Base-by-base conservation (phyloP, 495 filamentous ascomycete species). In the Aspergillus bridgeri region DNA sequence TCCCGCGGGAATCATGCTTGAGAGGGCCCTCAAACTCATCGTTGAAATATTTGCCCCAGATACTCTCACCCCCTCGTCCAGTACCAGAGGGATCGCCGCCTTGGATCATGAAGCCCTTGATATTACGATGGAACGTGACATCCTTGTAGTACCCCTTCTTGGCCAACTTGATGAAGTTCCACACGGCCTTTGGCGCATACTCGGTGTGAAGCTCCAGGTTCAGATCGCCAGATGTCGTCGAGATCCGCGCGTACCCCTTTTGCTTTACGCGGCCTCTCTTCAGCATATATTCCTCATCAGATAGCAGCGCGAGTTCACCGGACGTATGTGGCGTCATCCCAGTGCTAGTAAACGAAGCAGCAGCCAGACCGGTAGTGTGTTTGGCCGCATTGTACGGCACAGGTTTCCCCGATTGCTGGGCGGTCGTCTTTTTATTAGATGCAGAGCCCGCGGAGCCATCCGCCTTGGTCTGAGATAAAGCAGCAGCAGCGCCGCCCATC, bases 101-200 rank as follows among this genome's bases (percentile, higher is more conserved):
- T 68, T 99, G 94, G 56, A 98, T 89, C 94, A 99, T 99, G 71
- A 99, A 99, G 58, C 89, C 91, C 23, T 83, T 82, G 65, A 99
- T 96, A 68, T 91, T 95, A 51, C 94, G 86, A 70, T 99, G 94
- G 67, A 98, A 98, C 20, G 79, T 62, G 7, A 95, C 83, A 65
- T 79, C 81, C 47, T 82, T 84, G 76, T 97, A 99, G 74, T 96
- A 96, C 1, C 93, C 95, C 57, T 85, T 88, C 65, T 96, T 89
- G 9, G 92, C 83, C 8, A 99, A 79, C 51, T 89, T 86, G 44
- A 94, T 81, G 71, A 99, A 98, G 71, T 99, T 99, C 89, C 91
- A 99, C 19, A 97, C 94, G 4, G 94, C 92, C 59, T 86, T 86
- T 1, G 94, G 94, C 2, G 94, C 91, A 60, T 86, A 86, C 66